Evolutionary conservation across 140 eudicot genomes (phyloP).

Genomic region (Senecio squalidus): DNA sequence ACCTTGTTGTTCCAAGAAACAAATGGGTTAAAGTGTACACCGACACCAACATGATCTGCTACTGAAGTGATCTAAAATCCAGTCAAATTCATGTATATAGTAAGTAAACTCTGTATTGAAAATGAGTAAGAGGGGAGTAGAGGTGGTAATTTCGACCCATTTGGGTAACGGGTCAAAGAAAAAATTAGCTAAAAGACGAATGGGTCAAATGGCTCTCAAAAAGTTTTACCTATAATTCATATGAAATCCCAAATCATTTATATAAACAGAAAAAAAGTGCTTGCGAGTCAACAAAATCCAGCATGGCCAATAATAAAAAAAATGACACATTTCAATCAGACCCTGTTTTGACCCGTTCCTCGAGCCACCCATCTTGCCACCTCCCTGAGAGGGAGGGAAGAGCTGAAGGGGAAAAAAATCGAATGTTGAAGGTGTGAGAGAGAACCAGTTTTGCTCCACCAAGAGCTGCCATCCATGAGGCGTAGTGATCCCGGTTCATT

Average conservation of each 20-base stretch:
- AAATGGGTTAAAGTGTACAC: slow-evolving; percentile 94
- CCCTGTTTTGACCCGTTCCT: not conserved
- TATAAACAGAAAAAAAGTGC: not conserved
- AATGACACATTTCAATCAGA: not conserved
- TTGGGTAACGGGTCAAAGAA: not conserved
- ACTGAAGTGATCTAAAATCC: slow-evolving; percentile 51
- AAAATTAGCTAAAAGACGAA: too few relatives aligned
- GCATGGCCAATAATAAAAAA: too few relatives aligned
- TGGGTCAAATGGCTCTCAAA: not conserved
- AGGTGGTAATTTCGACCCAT: not conserved
- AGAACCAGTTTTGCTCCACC: slow-evolving; percentile 90
- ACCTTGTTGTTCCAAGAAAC: slow-evolving; percentile 75
- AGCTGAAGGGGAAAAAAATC: too few relatives aligned
- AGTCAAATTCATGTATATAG: slow-evolving; percentile 17
- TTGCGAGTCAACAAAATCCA: not conserved
- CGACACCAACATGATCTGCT: slow-evolving; percentile 77
- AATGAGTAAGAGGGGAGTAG: slow-evolving; percentile 12
- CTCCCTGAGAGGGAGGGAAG: not conserved
- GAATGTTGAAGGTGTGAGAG: slow-evolving; percentile 14
- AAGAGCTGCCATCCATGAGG: slow-evolving; percentile 70
- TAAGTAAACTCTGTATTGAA: not conserved
- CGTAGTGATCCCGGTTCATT: slow-evolving; percentile 73
- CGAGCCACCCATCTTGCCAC: not conserved
- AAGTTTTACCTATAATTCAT: too few relatives aligned
- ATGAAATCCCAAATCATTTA: too few relatives aligned